phyloP scores from a whole-genome alignment of 2,329 filamentous ascomycete genomes.

The Fusarium sp. region DNA sequence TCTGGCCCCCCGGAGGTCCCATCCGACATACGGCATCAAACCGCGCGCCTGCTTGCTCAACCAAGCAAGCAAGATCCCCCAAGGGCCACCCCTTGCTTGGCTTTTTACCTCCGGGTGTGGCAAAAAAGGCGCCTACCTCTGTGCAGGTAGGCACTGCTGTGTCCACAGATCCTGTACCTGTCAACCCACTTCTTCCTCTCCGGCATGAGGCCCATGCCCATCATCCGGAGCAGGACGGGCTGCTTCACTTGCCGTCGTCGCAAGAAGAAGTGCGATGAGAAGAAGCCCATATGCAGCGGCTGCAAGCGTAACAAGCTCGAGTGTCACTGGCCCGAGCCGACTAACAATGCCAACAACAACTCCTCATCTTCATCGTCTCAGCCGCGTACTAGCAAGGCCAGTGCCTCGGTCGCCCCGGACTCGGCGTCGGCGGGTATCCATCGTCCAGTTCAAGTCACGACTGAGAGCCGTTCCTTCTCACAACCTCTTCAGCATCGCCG shows the following conservation, averaged over 20 bases:
- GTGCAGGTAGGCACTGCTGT: neutral
- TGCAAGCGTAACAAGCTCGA: conserved; percentile 65
- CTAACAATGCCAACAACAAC: conserved; percentile 33
- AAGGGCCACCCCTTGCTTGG: neutral
- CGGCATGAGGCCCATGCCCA: conserved; percentile 48
- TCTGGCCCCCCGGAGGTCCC: conserved; percentile 31
- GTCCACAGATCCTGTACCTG: neutral
- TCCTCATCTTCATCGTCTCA: conserved; percentile 24
- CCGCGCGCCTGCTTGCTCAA: conserved; percentile 21
- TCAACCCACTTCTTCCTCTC: conserved; percentile 8
- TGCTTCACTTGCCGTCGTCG: conserved; percentile 63
- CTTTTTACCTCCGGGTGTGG: neutral
- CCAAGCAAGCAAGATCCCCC: neutral
- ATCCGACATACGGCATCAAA: conserved; percentile 29
- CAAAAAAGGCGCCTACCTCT: neutral
- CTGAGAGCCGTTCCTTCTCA: conserved; percentile 16
- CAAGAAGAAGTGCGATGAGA: conserved; percentile 67
- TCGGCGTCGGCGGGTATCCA: neutral
- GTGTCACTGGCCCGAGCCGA: conserved; percentile 59
- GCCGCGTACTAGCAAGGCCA: conserved; percentile 15
- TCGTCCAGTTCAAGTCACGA: conserved; percentile 7
- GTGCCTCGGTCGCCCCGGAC: conserved; percentile 8
- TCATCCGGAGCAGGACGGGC: conserved; percentile 54
- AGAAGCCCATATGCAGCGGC: conserved; percentile 63
- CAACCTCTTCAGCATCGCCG: conserved; percentile 15